A percentile compares a stretch with the other conserved stretches of the same genome.
phyloP scores from a whole-genome alignment of 306 rosid genomes.

The Lablab purpureus region DNA sequence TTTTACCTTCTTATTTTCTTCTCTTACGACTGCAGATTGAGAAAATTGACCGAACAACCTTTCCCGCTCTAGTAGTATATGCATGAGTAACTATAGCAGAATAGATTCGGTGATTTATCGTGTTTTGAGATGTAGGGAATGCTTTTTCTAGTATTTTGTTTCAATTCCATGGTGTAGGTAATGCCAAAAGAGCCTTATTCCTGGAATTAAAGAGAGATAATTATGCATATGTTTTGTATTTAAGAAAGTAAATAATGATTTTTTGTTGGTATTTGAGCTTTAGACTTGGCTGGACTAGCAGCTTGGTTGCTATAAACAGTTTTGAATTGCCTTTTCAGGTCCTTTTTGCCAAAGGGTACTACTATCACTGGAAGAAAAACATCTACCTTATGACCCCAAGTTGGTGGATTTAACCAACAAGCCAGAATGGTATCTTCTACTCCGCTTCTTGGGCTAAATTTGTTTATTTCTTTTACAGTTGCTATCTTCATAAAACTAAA shows the following conservation, averaged over 20 bases:
- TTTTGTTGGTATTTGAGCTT: conserved; percentile 35
- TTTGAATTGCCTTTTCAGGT: conserved; percentile 53
- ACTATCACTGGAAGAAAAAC: conserved; percentile 88
- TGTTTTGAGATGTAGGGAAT: neutral
- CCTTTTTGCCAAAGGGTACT: conserved; percentile 94
- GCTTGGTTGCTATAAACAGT: neutral
- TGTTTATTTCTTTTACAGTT: neutral
- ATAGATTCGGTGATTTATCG: conserved; percentile 1
- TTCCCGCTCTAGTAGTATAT: neutral
- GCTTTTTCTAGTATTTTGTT: conserved; percentile 18
- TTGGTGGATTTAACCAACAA: conserved; percentile 82
- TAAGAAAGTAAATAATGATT: neutral
- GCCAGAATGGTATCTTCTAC: conserved; percentile 80
- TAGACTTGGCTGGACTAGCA: neutral
- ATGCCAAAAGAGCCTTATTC: neutral
- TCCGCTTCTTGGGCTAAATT: conserved; percentile 28
- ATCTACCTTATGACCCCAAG: conserved; percentile 82
- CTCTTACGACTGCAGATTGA: neutral
- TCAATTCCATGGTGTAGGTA: conserved; percentile 6
- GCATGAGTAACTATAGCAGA: neutral
- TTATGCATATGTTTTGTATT: conserved; percentile 25
- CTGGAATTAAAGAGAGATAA: conserved; percentile 7
- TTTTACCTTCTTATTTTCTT: neutral
- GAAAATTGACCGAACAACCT: neutral
- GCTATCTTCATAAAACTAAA: conserved; percentile 5